Percentiles rank a stretch among this genome's conserved stretches.
phyloP scores from a whole-genome alignment of 306 rosid genomes.

The Trifolium dubium region DNA sequence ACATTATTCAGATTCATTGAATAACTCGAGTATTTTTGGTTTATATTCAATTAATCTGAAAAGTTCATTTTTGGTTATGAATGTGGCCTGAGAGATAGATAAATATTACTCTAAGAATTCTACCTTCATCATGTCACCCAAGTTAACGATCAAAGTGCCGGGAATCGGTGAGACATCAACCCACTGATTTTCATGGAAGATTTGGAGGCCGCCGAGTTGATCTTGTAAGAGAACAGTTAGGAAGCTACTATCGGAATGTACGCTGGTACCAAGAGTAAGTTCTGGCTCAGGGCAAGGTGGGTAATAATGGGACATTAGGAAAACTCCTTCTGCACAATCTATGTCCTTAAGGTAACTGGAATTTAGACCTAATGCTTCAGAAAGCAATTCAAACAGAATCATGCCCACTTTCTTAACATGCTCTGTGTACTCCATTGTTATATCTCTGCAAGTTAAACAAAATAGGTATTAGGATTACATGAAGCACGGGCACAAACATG shows the following conservation, averaged over 20 bases:
- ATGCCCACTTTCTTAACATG: constrained; percentile 14
- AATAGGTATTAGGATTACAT: too few species aligned
- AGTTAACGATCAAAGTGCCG: constrained; percentile 23
- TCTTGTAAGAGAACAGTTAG: constrained; percentile 36
- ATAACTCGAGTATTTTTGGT: too few species aligned
- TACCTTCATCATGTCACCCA: constrained; percentile 25
- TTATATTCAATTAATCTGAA: too few species aligned
- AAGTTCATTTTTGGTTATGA: too few species aligned
- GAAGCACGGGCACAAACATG: too few species aligned
- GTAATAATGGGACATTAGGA: constrained; percentile 25
- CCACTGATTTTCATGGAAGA: constrained; percentile 32
- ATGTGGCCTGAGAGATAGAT: not conserved
- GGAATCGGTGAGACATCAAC: constrained; percentile 27
- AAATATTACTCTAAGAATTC: not conserved
- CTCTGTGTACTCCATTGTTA: not conserved
- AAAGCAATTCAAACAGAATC: constrained; percentile 25
- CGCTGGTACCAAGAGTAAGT: constrained; percentile 1
- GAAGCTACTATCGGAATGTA: constrained; percentile 33
- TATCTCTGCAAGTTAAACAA: constrained; percentile 37
- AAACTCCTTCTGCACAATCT: constrained; percentile 34
- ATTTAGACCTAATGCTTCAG: constrained; percentile 38
- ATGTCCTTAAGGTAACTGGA: constrained; percentile 32
- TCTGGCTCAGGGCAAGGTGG: constrained; percentile 36
- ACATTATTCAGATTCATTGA: too few species aligned
- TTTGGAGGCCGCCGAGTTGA: constrained; percentile 32